A percentile compares a stretch with the other conserved stretches of the same genome.
Evolutionary conservation across 495 filamentous ascomycete species (phyloP).

Genomic region (Lasiosphaeriaceae sp.): DNA sequence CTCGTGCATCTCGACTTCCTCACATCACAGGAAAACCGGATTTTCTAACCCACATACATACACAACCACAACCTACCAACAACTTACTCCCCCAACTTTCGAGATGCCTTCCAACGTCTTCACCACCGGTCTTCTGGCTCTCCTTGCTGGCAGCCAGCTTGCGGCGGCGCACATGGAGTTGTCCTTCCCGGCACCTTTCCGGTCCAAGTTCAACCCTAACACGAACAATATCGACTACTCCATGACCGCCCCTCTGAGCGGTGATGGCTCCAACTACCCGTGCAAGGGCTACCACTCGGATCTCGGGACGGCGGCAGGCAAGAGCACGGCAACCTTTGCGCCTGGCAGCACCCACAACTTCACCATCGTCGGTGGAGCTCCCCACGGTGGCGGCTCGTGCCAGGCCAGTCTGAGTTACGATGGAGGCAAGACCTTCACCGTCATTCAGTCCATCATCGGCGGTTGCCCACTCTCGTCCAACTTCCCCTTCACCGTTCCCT

Average conservation of each 20-base stretch:
- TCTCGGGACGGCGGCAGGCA: slow-evolving; percentile 42
- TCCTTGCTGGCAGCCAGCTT: slow-evolving; percentile 30
- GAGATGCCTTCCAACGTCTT: slow-evolving; percentile 32
- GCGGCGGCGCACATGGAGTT: slow-evolving; percentile 59
- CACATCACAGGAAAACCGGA: slow-evolving; percentile 5
- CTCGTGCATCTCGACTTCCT: slow-evolving; percentile 14
- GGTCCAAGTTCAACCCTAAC: slow-evolving; percentile 49
- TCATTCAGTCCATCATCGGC: slow-evolving; percentile 63
- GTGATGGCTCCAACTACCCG: slow-evolving; percentile 50
- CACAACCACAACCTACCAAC: neutral
- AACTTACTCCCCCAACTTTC: slow-evolving; percentile 8
- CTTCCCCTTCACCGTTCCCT: slow-evolving; percentile 63
- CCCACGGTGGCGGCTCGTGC: slow-evolving; percentile 62
- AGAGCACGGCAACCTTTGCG: slow-evolving; percentile 45
- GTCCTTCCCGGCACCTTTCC: slow-evolving; percentile 51
- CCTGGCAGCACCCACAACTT: slow-evolving; percentile 58
- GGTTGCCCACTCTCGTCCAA: slow-evolving; percentile 50
- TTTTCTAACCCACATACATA: too few species aligned
- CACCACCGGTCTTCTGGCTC: slow-evolving; percentile 22
- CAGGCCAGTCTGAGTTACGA: slow-evolving; percentile 63
- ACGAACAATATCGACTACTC: slow-evolving; percentile 49
- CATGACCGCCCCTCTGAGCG: slow-evolving; percentile 52
- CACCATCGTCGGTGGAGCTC: slow-evolving; percentile 52
- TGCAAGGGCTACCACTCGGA: slow-evolving; percentile 67
- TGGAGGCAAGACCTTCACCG: slow-evolving; percentile 55